A percentile compares a stretch with the other conserved stretches of the same genome.
These are phyloP conservation scores for Aaosphaeria pasadenensis DNA, from an alignment of 2,329 filamentous ascomycete genomes.

Conservation along the genomic window DNA sequence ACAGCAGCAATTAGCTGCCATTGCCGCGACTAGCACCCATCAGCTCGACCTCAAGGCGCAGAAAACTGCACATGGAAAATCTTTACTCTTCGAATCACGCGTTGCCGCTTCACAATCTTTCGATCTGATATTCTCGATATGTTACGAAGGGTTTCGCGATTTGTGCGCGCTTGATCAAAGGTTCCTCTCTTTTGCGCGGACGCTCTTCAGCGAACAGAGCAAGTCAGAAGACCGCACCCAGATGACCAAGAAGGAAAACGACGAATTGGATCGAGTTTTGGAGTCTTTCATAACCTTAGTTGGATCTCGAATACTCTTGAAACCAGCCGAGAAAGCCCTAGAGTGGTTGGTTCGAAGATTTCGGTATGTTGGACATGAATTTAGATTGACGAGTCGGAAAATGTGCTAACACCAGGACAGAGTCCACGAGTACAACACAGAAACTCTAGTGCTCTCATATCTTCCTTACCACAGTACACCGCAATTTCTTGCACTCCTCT, in stretches of 20 bases:
- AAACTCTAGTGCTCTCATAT: conserved; percentile 76
- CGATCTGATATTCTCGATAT: conserved; percentile 82
- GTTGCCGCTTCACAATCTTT: conserved; percentile 86
- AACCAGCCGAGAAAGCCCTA: conserved; percentile 83
- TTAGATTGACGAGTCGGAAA: conserved; percentile 5
- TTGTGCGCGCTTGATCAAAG: conserved; percentile 81
- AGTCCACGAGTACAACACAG: conserved; percentile 87
- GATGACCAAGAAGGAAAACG: conserved; percentile 78
- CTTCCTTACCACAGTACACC: conserved; percentile 87
- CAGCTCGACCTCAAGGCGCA: conserved; percentile 91
- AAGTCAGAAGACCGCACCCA: conserved; percentile 82
- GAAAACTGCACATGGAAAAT: conserved; percentile 88
- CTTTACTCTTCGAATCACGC: conserved; percentile 85
- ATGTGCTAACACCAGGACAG: conserved; percentile 44
- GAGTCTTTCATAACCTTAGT: conserved; percentile 81
- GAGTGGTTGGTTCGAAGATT: conserved; percentile 96
- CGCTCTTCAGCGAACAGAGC: conserved; percentile 91
- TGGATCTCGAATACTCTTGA: conserved; percentile 73
- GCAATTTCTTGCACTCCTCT: conserved; percentile 80
- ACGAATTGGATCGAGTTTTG: conserved; percentile 72
- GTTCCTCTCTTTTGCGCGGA: conserved; percentile 71
- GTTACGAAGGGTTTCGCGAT: conserved; percentile 85
- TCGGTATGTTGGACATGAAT: conserved; percentile 53
- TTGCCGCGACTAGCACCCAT: conserved; percentile 85
- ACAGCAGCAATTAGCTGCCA: conserved; percentile 88